Evolutionary conservation across 2,329 filamentous ascomycete species (phyloP).

Genomic region (Penicillium rolfsii): DNA sequence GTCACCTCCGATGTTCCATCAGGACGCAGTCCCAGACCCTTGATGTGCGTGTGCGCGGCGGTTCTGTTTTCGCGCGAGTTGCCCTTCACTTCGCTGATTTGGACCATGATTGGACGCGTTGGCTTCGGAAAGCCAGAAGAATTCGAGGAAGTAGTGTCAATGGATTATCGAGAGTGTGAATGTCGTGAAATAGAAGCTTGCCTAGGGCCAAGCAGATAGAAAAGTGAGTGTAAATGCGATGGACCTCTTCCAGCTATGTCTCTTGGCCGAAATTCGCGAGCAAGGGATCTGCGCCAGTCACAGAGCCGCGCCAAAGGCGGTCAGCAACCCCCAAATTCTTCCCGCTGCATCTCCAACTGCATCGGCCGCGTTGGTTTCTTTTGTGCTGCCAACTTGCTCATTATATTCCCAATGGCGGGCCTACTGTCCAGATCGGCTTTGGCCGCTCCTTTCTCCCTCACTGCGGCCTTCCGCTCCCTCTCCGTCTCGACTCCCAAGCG

Average conservation of each 20-base stretch:
- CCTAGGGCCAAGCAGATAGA: constrained; percentile 20
- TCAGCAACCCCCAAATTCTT: constrained; percentile 43
- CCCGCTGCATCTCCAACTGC: constrained; percentile 18
- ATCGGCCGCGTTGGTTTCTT: constrained; percentile 5
- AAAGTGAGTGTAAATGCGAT: constrained; percentile 20
- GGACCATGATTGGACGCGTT: constrained; percentile 64
- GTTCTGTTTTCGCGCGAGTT: constrained; percentile 95
- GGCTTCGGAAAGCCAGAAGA: constrained; percentile 32
- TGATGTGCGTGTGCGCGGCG: constrained; percentile 96
- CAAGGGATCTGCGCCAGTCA: constrained; percentile 38
- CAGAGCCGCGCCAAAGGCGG: constrained; percentile 37
- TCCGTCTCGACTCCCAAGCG: constrained; percentile 43
- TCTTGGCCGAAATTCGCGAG: constrained; percentile 42
- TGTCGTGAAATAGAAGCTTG: constrained; percentile 12
- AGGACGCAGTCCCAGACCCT: constrained; percentile 80
- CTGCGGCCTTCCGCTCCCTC: constrained; percentile 44
- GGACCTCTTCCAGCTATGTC: constrained; percentile 20
- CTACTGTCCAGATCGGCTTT: constrained; percentile 35
- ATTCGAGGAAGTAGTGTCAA: constrained; percentile 10
- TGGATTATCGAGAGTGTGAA: neutral
- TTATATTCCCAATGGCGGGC: constrained; percentile 37
- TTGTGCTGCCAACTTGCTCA: constrained; percentile 22
- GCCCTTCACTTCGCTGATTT: constrained; percentile 92
- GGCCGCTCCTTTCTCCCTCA: constrained; percentile 41
- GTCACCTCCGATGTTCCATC: constrained; percentile 85